Conservation (phyloP, 257 asterid genomes). For the Nicotiana undulata region DNA sequence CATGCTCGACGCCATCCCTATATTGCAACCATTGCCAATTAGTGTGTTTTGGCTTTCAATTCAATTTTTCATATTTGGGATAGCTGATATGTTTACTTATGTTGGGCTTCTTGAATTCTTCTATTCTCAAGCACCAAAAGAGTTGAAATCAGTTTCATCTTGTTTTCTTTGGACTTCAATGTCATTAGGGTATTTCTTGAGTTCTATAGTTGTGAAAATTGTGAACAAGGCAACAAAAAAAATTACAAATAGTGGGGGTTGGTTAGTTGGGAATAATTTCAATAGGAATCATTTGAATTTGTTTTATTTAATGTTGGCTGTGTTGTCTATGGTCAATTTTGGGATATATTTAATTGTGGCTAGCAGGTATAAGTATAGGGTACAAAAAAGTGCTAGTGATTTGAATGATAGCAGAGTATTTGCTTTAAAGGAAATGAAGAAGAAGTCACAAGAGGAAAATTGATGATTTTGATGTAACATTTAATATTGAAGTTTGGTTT, state of each 20-base stretch:
- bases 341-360: slow-evolving; percentile 48
- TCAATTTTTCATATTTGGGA: slow-evolving; percentile 78
- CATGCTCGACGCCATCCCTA: slow-evolving; percentile 53
- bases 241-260: slow-evolving; percentile 46
- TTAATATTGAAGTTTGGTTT: too few species aligned
- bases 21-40: slow-evolving; percentile 54
- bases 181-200: slow-evolving; percentile 59
- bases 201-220: slow-evolving; percentile 56
- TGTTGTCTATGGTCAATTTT: slow-evolving; percentile 42
- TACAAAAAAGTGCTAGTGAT: slow-evolving; percentile 14
- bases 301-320: slow-evolving; percentile 54
- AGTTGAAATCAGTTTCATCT: slow-evolving; percentile 55
- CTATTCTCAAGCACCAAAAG: slow-evolving; percentile 58
- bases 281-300: slow-evolving; percentile 56
- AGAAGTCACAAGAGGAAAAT: too few species aligned
- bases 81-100: slow-evolving; percentile 75
- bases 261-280: slow-evolving; percentile 69
- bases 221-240: slow-evolving; percentile 49
- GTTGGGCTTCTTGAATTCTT: slow-evolving; percentile 73
- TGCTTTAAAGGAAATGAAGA: slow-evolving; percentile 2
- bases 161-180: slow-evolving; percentile 73
- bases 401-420: not conserved
- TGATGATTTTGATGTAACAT: too few species aligned
- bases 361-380: slow-evolving; percentile 54
- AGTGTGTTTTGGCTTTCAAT: slow-evolving; percentile 68